Evolutionary conservation across 2,329 filamentous ascomycete species (phyloP).

Genomic region (Apiospora kogelbergensis): DNA sequence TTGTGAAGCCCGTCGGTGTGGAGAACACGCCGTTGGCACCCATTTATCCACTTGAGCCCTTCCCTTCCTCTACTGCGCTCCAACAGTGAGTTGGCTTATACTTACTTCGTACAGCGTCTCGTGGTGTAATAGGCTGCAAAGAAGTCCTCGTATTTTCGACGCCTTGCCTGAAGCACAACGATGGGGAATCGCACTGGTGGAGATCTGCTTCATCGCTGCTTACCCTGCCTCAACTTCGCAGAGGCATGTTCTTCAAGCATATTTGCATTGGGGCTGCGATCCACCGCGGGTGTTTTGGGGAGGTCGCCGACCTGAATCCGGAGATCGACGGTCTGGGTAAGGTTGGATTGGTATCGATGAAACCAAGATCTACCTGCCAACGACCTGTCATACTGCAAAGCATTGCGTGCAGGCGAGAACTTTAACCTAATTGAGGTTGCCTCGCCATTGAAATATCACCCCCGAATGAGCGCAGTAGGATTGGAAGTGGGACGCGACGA

Average conservation of each 20-base stretch:
- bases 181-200: background rate
- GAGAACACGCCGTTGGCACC: background rate
- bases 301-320: background rate
- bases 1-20: background rate
- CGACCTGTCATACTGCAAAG: slow-evolving; percentile 2
- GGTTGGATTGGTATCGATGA: background rate
- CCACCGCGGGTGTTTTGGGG: background rate
- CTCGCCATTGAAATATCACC: background rate
- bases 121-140: background rate
- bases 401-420: background rate
- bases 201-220: background rate
- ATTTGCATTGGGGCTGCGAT: background rate
- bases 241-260: background rate
- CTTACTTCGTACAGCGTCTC: background rate
- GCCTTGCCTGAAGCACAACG: background rate
- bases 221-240: background rate
- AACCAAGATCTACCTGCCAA: slow-evolving; percentile 6
- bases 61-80: background rate
- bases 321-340: slow-evolving; percentile 3
- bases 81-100: background rate
- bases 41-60: background rate
- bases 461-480: background rate
- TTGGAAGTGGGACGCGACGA: background rate
- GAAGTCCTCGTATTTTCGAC: background rate
- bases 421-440: slow-evolving; percentile 3